phyloP scores from a whole-genome alignment of 768 basidiomycete species.

The Trametes gibbosa region DNA sequence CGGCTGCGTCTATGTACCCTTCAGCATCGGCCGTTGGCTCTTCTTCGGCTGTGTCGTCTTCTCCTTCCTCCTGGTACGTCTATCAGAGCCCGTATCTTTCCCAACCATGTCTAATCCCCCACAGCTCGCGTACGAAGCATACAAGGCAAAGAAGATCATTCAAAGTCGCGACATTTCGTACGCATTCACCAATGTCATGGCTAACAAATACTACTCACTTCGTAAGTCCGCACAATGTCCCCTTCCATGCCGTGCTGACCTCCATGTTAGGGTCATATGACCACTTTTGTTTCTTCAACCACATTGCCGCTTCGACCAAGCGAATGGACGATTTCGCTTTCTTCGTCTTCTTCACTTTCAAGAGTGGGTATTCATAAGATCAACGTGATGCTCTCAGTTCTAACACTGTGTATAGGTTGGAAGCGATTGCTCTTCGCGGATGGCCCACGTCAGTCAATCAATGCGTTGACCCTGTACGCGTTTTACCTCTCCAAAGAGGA shows the following conservation, averaged over 20 bases:
- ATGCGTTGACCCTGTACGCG: conserved; percentile 93
- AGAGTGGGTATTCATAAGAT: conserved; percentile 86
- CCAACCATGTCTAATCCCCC: background rate
- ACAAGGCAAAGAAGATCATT: conserved; percentile 93
- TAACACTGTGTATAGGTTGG: conserved; percentile 90
- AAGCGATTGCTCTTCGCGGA: conserved; percentile 89
- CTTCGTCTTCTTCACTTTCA: conserved; percentile 99
- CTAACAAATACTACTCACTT: conserved; percentile 94
- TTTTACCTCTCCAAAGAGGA: conserved; percentile 65
- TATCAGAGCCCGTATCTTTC: background rate
- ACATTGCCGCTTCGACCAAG: conserved; percentile 94
- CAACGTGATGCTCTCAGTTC: too few species aligned
- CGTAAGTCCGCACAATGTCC: conserved; percentile 48
- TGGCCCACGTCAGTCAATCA: conserved; percentile 96
- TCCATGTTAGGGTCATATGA: conserved; percentile 76
- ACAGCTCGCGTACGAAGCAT: conserved; percentile 87
- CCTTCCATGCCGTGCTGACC: background rate
- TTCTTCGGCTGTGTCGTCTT: conserved; percentile 98
- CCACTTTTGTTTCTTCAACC: conserved; percentile 97
- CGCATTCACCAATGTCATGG: conserved; percentile 97
- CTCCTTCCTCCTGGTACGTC: conserved; percentile 87
- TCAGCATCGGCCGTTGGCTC: conserved; percentile 89
- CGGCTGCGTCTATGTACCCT: conserved; percentile 84
- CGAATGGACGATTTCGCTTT: conserved; percentile 97
- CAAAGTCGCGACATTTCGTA: conserved; percentile 95